Base-by-base conservation (phyloP, 75 land plant genomes). In the Sequoia sempervirens region DNA sequence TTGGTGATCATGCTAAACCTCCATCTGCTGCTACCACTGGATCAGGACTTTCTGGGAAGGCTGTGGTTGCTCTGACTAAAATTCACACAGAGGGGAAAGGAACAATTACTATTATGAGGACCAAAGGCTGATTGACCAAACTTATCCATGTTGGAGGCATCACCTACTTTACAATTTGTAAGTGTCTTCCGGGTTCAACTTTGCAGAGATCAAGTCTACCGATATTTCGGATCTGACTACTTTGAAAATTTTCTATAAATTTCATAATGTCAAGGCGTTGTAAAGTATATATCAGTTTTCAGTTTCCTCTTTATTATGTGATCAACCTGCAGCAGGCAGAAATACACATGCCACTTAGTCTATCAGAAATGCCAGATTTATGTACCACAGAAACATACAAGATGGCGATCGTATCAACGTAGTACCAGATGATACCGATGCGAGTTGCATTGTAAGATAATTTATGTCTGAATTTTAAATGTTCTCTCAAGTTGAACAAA, bases 61-160 rank as follows among this genome's bases (percentile, higher is more conserved):
- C 93, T 46, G 97, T 96, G 53, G 92, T 96, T 20, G 93, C 95
- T 43, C 88, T 95, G 18, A 93, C 93, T 18, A 88, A 89, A 86
- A 93, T 96, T 80, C 92, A 95, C 64, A 96, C 98, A 0, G 93
- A 91, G 85, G 98, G 98, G 40, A 91, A 94, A 47, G 98, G 98
- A 78, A 93, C 96, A 26, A 93, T 96, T 80, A 96, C 98, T 5
- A 96, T 96, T 45, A 96, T 96, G 83, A 86, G 97, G 83, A 96
- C 98, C 13, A 93, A 85, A 85, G 95, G 96, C 26, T 96, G 84
- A 92, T 53, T 28, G 34, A 2, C 80, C 75, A 5, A 87, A 43
- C 30, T 26, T 8, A 15, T 26, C 50, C 32, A 45, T 43, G 13
- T 45, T 45, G 80, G 45, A 78, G 45, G 30, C n/a, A 76, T 76